Base-by-base conservation (phyloP, 2,329 filamentous ascomycete species). In the Calonectria pteridis region DNA sequence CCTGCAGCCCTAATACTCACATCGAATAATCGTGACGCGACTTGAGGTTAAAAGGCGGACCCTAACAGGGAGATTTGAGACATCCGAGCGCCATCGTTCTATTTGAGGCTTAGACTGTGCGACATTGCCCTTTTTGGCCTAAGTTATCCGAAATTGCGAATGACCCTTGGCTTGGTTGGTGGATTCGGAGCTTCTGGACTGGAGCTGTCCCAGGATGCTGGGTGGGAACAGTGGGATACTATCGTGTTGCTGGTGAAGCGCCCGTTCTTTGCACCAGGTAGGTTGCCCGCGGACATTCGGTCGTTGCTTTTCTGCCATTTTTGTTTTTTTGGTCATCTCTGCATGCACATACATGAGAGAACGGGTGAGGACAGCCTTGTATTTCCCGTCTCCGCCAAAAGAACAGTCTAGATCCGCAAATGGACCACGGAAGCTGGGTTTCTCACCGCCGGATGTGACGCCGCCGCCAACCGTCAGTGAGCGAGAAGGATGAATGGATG, bases 401-500 rank as follows among this genome's bases (percentile, higher is more conserved):
- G 51, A 73, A 29, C 49, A 64, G 53, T 71, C 62, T 63, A 53
- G 63, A 69, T 66, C 70, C 53, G 59, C 49, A 67, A 33, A 68
- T 65, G 58, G 33, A 55, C 33, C 71, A 37, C 31, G 49, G 62
- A 72, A 66, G 50, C 20, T 64, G 59, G 65, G 58, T n/a, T 66
- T 67, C 72, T 80, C 78, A 80, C 78, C 78, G 78, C 78, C 76
- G 74, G 75, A 74, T 72, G 65, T 20, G 20, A 71, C 26, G 31
- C 62, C 35, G 68, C 59, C 31, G 71, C 73, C 75, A 78, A 58
- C 74, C 73, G 78, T 71, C 50, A 23, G 51, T 69, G 29, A 40
- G 46, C 58, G 43, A 46, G 75, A 69, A 75, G 77, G 72, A 71
- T 77, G 78, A 73, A 72, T 66, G 77, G 78, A 69, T 73, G 50